Evolutionary conservation across 495 filamentous ascomycete genomes (phyloP).

Genomic region (Baudoinia panamericana): DNA sequence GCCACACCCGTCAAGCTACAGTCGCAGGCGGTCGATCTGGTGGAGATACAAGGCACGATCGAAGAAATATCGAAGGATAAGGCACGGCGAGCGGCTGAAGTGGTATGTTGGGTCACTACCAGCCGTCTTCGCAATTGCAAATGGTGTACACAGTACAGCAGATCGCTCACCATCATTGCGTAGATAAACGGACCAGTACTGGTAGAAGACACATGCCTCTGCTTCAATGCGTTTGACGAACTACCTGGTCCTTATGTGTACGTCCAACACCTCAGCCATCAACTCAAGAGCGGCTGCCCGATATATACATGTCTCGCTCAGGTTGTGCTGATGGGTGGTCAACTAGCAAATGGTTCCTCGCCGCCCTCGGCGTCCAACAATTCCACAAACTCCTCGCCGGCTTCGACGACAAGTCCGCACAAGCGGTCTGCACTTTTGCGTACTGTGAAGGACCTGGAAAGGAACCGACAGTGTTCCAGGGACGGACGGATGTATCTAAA

Average conservation of each 20-base stretch:
- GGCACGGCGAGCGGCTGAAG: slow-evolving; percentile 60
- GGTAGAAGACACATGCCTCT: slow-evolving; percentile 89
- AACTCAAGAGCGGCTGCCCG: slow-evolving; percentile 1
- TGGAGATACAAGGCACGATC: slow-evolving; percentile 83
- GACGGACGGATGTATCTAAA: slow-evolving; percentile 53
- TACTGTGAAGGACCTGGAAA: slow-evolving; percentile 75
- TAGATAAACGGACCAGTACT: slow-evolving; percentile 78
- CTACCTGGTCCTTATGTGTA: slow-evolving; percentile 97
- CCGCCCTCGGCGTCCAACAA: slow-evolving; percentile 63
- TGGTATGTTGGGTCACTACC: slow-evolving; percentile 33
- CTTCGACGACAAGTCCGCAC: slow-evolving; percentile 77
- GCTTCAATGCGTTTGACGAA: slow-evolving; percentile 77
- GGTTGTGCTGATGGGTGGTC: slow-evolving; percentile 1
- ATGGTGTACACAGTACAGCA: no score
- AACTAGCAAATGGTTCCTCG: slow-evolving; percentile 88
- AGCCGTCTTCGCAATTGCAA: no score
- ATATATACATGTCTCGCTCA: neutral
- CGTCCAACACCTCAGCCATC: no score
- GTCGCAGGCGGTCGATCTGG: slow-evolving; percentile 61
- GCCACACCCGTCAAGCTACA: slow-evolving; percentile 51
- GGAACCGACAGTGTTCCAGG: slow-evolving; percentile 84
- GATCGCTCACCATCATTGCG: no score
- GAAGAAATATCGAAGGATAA: slow-evolving; percentile 86
- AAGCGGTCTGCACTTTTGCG: slow-evolving; percentile 93
- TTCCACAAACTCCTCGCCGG: slow-evolving; percentile 84